A percentile compares a stretch with the other conserved stretches of the same genome.
phyloP scores from a whole-genome alignment of 192 early-diverging fungal genomes.

The Backusella australiensis region DNA sequence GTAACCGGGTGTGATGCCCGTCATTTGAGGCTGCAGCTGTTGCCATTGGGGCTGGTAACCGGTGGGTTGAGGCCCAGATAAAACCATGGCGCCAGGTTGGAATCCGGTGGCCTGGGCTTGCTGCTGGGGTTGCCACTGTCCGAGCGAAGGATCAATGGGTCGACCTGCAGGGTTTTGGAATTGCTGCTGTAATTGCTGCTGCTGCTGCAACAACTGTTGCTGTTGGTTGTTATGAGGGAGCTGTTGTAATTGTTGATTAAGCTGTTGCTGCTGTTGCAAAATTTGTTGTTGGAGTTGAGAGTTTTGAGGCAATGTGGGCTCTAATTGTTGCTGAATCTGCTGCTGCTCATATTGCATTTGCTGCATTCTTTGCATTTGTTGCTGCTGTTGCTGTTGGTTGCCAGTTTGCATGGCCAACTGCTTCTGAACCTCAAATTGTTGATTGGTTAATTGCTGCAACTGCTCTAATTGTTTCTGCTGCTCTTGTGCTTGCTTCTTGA shows the following conservation, averaged over 20 bases:
- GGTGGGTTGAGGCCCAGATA: neutral
- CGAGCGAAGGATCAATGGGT: neutral
- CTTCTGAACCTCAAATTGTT: slow-evolving; percentile 15
- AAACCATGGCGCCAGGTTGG: neutral
- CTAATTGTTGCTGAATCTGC: slow-evolving; percentile 17
- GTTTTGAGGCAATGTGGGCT: neutral
- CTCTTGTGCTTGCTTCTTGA: slow-evolving; percentile 6
- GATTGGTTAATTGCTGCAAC: neutral
- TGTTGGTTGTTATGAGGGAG: neutral
- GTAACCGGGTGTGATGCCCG: slow-evolving; percentile 23
- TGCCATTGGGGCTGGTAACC: slow-evolving; percentile 8
- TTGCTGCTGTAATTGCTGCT: slow-evolving; percentile 6
- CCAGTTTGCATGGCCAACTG: slow-evolving; percentile 15
- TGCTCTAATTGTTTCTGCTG: slow-evolving; percentile 14
- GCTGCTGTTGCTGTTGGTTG: slow-evolving; percentile 14
- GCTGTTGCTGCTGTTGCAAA: neutral
- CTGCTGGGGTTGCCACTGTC: slow-evolving; percentile 9
- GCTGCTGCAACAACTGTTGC: neutral
- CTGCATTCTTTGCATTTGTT: slow-evolving; percentile 5
- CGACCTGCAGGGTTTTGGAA: neutral
- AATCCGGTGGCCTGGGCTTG: neutral
- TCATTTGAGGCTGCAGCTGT: slow-evolving; percentile 30
- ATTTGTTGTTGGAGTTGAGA: slow-evolving; percentile 3
- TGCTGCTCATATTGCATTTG: slow-evolving; percentile 17
- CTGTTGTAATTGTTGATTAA: neutral